Base-by-base conservation (phyloP, 2,329 filamentous ascomycete species). In the Monosporascus sp. region DNA sequence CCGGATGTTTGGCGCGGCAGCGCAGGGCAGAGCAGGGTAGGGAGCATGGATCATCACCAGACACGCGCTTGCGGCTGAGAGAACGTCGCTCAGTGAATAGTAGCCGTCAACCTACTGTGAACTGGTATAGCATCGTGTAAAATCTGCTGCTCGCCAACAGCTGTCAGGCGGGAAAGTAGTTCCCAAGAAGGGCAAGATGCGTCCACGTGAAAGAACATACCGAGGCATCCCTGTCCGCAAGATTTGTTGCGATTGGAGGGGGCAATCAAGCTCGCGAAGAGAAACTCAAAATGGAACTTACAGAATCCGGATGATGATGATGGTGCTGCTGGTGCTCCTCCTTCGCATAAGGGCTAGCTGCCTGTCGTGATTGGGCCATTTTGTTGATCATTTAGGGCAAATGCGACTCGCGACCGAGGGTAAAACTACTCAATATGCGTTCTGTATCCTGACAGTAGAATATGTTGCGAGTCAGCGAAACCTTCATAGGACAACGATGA, bases 351-450 rank as follows among this genome's bases (percentile, higher is more conserved):
- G 71, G 69, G 66, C 69, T 68, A 51, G 72, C 64, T 63, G 67
- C 70, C 70, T 75, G 73, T 59, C 72, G 72, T 59, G 73, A 72
- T 60, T 74, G 73, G 59, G 72, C 72, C 74, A 77, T 77, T 62
- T 72, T 72, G 64, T 73, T 70, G 65, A 73, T 69, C 72, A 75
- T 75, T 57, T 31, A 46, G 24, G 38, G 43, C 43, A 24, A 24
- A 46, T 46, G 43, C 14, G 43, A 26, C 22, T 26, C 24, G 43
- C 22, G 48, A 38, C 43, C 22, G 22, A 19, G 45, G 40, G 40
- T 38, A 4, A 46, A 36, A 19, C 22, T 48, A 52, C 11, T 37
- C 37, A 19, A 51, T 34, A 34, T 24, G 7, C 38, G 47, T 19
- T 51, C 48, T 51, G 22, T 27, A n/a, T 41, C 38, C 38, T 41